Percentiles rank a stretch among this genome's conserved stretches.
Conservation (phyloP, 2,329 filamentous ascomycete species). For the Arthrobotrys sphaeroides region DNA sequence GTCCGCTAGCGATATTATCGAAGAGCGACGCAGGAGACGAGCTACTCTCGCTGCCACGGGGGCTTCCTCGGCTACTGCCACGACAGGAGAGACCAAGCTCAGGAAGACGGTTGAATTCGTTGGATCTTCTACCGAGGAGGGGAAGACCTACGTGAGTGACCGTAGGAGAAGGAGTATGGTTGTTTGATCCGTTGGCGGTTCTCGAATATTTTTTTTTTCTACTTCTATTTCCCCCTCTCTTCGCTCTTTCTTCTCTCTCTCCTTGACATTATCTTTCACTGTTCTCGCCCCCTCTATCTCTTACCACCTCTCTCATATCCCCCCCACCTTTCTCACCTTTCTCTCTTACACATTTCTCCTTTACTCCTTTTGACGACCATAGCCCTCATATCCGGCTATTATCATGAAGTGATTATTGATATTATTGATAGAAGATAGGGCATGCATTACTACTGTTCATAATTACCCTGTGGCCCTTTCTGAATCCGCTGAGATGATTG, state of each 20-base stretch:
- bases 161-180: constrained; percentile 39
- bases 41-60: constrained; percentile 34
- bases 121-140: background rate
- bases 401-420: background rate
- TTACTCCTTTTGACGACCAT: background rate
- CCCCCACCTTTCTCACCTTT: constrained; percentile 8
- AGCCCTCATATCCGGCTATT: background rate
- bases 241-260: background rate
- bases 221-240: background rate
- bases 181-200: constrained; percentile 16
- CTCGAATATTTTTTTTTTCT: background rate
- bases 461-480: background rate
- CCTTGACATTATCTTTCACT: background rate
- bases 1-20: constrained; percentile 42
- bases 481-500: too few species aligned
- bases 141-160: background rate
- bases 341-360: background rate
- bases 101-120: constrained; percentile 39
- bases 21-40: constrained; percentile 37
- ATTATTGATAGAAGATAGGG: background rate
- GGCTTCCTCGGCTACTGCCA: background rate
- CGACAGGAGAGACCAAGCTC: constrained; percentile 9
- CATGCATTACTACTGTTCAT: background rate
- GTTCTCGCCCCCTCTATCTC: too few species aligned
- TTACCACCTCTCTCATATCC: too few species aligned